Evolutionary conservation across 2,329 filamentous ascomycete species (phyloP).

Genomic region (Hymenoscyphus albidus): DNA sequence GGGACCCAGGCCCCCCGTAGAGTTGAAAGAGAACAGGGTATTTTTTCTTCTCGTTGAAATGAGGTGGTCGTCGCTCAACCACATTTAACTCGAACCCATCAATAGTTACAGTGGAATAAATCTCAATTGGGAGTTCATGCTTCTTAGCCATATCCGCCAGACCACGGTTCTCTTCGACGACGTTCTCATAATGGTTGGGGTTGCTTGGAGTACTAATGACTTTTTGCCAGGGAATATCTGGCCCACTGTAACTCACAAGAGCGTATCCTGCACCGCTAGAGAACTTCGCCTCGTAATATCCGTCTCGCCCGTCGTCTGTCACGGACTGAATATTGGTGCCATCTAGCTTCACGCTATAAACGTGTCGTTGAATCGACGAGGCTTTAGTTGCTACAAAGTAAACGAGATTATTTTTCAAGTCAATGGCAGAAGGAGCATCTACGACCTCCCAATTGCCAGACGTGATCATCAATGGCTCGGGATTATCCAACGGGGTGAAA

Average conservation of each 20-base stretch:
- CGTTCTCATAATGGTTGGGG: constrained; percentile 57
- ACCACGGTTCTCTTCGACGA: constrained; percentile 72
- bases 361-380: constrained; percentile 81
- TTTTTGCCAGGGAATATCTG: constrained; percentile 84
- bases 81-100: constrained; percentile 70
- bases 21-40: constrained; percentile 95
- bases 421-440: constrained; percentile 76
- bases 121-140: constrained; percentile 76
- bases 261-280: constrained; percentile 78
- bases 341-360: constrained; percentile 85
- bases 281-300: constrained; percentile 80
- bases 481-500: constrained; percentile 81
- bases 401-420: constrained; percentile 78
- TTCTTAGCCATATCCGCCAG: constrained; percentile 67
- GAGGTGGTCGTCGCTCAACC: constrained; percentile 81
- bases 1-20: constrained; percentile 92
- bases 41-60: constrained; percentile 77
- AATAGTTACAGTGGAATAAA: constrained; percentile 81
- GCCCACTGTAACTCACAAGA: constrained; percentile 79
- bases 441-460: constrained; percentile 91
- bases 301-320: constrained; percentile 68
- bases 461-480: constrained; percentile 80
- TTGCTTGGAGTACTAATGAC: constrained; percentile 79
- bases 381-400: constrained; percentile 89
- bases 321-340: constrained; percentile 69